A percentile compares a stretch with the other conserved stretches of the same genome.
Conservation (phyloP, 345 rosid genomes). For the Bruguiera sexangula region DNA sequence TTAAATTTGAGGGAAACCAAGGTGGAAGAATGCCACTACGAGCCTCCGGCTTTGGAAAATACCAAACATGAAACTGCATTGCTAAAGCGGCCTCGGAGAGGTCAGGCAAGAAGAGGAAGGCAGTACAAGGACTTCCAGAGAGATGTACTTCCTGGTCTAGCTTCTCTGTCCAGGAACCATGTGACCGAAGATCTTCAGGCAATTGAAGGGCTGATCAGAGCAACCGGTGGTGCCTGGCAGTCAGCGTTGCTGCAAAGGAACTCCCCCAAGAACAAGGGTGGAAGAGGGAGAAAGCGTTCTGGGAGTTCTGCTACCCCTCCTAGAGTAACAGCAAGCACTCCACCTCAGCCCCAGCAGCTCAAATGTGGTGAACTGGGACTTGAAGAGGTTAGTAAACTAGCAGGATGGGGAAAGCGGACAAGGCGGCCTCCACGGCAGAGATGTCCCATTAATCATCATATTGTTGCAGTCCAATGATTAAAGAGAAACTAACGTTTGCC, state of each 20-base stretch:
- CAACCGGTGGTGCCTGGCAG: constrained; percentile 54
- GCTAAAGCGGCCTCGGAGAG: constrained; percentile 52
- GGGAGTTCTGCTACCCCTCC: constrained; percentile 14
- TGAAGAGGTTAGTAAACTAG: constrained; percentile 47
- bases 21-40: constrained; percentile 37
- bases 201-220: constrained; percentile 69
- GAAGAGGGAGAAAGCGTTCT: constrained; percentile 50
- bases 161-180: constrained; percentile 57
- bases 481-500: not conserved
- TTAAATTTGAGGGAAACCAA: constrained; percentile 50
- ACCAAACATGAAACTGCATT: constrained; percentile 33
- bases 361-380: constrained; percentile 33
- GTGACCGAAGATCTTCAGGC: constrained; percentile 65
- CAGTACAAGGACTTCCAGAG: constrained; percentile 74
- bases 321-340: constrained; percentile 5
- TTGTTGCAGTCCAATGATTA: constrained; percentile 7
- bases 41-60: constrained; percentile 36
- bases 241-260: constrained; percentile 44
- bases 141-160: constrained; percentile 62
- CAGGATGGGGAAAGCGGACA: constrained; percentile 85
- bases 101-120: constrained; percentile 65
- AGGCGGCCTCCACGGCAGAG: constrained; percentile 70
- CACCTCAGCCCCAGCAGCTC: constrained; percentile 25
- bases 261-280: constrained; percentile 26
- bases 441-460: constrained; percentile 37